Evolutionary conservation across 2,329 filamentous ascomycete species (phyloP).

Genomic region (Ophiostoma pallidulum): DNA sequence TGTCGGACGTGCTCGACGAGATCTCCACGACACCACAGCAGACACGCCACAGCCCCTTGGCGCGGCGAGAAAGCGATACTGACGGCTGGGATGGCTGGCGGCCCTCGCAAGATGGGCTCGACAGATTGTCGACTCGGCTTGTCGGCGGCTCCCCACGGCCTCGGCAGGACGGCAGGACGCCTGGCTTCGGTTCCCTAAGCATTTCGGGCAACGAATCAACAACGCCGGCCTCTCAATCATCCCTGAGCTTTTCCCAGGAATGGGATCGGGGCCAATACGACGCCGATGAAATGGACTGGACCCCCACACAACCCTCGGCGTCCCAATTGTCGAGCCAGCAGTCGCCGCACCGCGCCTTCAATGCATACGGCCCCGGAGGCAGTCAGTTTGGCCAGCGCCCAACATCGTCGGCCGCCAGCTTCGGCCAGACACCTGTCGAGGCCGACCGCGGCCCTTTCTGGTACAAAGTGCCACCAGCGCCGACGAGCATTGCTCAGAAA

Average conservation of each 20-base stretch:
- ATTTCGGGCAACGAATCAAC: background rate
- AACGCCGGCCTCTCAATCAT: background rate
- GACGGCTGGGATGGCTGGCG: constrained; percentile 10
- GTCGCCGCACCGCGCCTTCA: constrained; percentile 47
- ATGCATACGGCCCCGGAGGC: constrained; percentile 29
- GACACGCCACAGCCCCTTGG: background rate
- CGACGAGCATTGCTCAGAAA: constrained; percentile 54
- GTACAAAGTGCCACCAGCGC: constrained; percentile 60
- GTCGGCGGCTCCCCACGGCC: background rate
- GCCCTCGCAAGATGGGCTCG: background rate
- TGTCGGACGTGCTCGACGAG: constrained; percentile 40
- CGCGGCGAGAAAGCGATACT: background rate
- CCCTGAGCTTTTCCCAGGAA: background rate
- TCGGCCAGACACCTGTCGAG: constrained; percentile 37
- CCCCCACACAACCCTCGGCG: constrained; percentile 42
- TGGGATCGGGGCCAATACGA: constrained; percentile 23
- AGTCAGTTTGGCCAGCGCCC: constrained; percentile 23
- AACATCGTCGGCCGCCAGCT: constrained; percentile 31
- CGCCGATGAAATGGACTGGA: constrained; percentile 65
- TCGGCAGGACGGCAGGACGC: constrained; percentile 10
- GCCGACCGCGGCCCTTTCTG: constrained; percentile 49
- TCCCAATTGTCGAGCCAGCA: constrained; percentile 30
- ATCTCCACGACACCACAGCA: constrained; percentile 25
- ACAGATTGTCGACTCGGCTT: background rate
- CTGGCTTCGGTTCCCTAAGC: background rate